Evolutionary conservation across 345 rosid species (phyloP), one percentile per base, ranked within the genome.

Genomic region (Cochlearia excelsa): DNA sequence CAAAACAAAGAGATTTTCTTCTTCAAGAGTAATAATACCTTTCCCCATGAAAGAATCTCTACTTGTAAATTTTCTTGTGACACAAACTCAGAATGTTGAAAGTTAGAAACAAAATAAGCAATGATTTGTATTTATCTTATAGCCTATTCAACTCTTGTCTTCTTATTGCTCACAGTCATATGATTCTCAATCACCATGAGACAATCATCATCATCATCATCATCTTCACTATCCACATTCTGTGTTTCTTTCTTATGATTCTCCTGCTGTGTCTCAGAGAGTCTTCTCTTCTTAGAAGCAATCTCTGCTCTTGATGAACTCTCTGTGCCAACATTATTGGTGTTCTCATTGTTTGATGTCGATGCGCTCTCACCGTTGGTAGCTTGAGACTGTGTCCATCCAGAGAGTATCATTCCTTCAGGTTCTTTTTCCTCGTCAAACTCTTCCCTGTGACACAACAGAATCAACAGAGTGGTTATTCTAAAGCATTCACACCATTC

Each of bases 401-500:
- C 97, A 46, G 74, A 79, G 37, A 89, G 96, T 61, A 87, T 78
- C 99, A 93, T 87, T 72, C 84, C 95, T 73, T 93, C 99, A 0
- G 97, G 95, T 75, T 93, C 99, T 68, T 85, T 89, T 77, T 93
- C 99, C 71, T 84, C 90, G 3, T 93, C 96, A 61, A 93, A 93
- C 55, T 84, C 88, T 56, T 87, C 97, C 78, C 99, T 93, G 73
- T 52, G 43, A 30, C 58, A 48, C 5, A 42, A 40, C 51, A 53
- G 38, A 61, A 9, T 48, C 54, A 59, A 2, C 27, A 57, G 31
- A 1, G 59, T 8, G 26, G 28, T 57, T 57, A 26, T 4, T 26
- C 28, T n/a, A 48, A 42, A 42, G 31, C 45, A 49, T 43, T 28
- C 44, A 60, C 30, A 46, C 42, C 26, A 60, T 52, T 26, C 33